Evolutionary conservation across 305 asterid genomes (phyloP).

Genomic region (Fraxinus greggii): DNA sequence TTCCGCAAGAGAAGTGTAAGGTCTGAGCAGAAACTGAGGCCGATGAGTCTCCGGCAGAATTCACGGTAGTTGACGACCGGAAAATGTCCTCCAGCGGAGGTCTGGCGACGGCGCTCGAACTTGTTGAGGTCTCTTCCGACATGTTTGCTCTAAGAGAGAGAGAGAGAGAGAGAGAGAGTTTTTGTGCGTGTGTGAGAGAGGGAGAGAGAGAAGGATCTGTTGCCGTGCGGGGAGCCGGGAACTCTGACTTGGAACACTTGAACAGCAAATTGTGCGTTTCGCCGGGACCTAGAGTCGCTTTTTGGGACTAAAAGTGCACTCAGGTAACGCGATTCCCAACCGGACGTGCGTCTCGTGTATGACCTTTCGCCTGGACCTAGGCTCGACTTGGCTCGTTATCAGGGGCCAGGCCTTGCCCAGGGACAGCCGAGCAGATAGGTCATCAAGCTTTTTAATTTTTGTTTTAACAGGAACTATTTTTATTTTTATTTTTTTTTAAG

Average conservation of each 20-base stretch:
- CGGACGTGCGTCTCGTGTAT: too few species aligned
- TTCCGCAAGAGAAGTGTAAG: slow-evolving; percentile 81
- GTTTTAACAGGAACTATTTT: too few species aligned
- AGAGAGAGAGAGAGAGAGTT: too few species aligned
- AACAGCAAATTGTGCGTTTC: neutral
- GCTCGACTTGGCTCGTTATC: too few species aligned
- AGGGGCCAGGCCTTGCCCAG: too few species aligned
- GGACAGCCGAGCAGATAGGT: too few species aligned
- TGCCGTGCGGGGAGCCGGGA: neutral
- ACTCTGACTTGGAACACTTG: neutral
- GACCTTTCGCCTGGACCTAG: too few species aligned
- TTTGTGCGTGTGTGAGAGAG: neutral
- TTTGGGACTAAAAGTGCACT: neutral
- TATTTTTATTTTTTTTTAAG: too few species aligned
- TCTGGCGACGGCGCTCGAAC: slow-evolving; percentile 48
- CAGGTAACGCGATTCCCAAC: too few species aligned
- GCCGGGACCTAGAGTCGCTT: neutral
- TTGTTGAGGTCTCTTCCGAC: slow-evolving; percentile 60
- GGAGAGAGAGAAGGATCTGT: neutral
- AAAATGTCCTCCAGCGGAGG: slow-evolving; percentile 35
- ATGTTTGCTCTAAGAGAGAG: slow-evolving; percentile 20
- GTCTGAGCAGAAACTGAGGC: slow-evolving; percentile 41
- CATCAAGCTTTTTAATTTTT: too few species aligned
- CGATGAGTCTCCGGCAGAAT: slow-evolving; percentile 34
- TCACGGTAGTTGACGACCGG: slow-evolving; percentile 25